A percentile compares a stretch with the other conserved stretches of the same genome.
Conservation (phyloP, 306 rosid species). For the Pterocarpus santalinus region DNA sequence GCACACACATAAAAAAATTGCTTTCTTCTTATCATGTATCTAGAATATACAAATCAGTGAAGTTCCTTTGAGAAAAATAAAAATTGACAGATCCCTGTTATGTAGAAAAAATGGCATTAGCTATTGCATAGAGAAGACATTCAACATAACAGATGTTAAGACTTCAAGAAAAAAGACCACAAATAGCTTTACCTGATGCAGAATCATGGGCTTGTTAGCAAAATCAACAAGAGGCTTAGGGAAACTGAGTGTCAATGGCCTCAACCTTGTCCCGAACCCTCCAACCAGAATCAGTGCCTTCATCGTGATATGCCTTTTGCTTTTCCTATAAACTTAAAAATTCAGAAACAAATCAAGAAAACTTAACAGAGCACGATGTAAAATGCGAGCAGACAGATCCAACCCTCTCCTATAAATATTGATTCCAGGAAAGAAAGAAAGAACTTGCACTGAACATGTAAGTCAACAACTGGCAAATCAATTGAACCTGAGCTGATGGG, state of each 20-base stretch:
- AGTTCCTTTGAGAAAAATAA: background rate
- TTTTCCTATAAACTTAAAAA: conserved; percentile 57
- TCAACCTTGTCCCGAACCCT: conserved; percentile 98
- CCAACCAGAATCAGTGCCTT: conserved; percentile 99
- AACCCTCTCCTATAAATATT: conserved; percentile 37
- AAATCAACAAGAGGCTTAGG: conserved; percentile 99
- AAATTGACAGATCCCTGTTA: background rate
- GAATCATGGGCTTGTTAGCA: conserved; percentile 99
- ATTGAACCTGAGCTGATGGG: conserved; percentile 42
- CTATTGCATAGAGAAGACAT: conserved; percentile 30
- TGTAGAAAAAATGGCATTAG: conserved; percentile 2
- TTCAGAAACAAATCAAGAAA: conserved; percentile 38
- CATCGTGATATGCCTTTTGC: conserved; percentile 64
- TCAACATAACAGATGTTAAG: background rate
- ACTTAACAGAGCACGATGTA: conserved; percentile 28
- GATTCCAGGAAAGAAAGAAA: conserved; percentile 39
- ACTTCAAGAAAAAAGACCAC: conserved; percentile 17
- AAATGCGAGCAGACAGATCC: conserved; percentile 35
- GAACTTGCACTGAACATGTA: conserved; percentile 29
- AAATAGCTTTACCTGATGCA: conserved; percentile 84
- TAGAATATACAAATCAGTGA: conserved; percentile 8
- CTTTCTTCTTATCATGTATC: conserved; percentile 14
- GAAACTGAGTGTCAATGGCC: conserved; percentile 98
- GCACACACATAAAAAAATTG: conserved; percentile 11
- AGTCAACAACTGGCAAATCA: conserved; percentile 40